Conservation (phyloP, 176 grass and related monocot species). For the Carex myosuroides region DNA sequence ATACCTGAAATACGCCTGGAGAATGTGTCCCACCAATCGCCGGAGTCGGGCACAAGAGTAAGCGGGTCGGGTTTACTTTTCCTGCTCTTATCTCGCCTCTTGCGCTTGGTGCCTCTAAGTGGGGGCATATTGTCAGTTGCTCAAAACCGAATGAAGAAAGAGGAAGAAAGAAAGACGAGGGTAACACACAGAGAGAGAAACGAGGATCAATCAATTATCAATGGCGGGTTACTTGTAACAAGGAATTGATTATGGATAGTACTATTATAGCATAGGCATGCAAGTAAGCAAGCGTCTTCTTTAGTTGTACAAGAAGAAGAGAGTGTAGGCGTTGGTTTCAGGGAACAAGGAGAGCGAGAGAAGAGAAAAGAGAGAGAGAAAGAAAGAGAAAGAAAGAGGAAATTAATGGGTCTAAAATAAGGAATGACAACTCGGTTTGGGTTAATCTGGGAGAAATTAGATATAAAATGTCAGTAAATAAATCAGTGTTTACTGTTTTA, state of each 20-base stretch:
- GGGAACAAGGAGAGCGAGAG: not conserved
- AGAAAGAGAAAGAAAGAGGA: not conserved
- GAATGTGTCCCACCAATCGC: slow-evolving; percentile 72
- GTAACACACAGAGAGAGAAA: not conserved
- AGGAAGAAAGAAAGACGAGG: too few species aligned
- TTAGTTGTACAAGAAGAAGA: not conserved
- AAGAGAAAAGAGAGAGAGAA: not conserved
- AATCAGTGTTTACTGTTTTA: not conserved
- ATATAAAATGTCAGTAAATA: too few species aligned
- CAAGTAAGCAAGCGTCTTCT: not conserved
- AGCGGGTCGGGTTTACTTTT: slow-evolving; percentile 24
- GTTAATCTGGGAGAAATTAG: not conserved
- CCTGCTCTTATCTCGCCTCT: slow-evolving; percentile 36
- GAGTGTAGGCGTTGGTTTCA: not conserved
- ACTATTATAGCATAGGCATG: not conserved
- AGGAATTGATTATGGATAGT: not conserved
- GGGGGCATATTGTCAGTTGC: slow-evolving; percentile 38
- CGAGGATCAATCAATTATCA: slow-evolving; percentile 29
- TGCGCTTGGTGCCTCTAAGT: slow-evolving; percentile 50
- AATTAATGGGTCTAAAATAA: not conserved
- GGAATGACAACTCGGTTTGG: not conserved
- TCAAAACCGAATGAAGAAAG: too few species aligned
- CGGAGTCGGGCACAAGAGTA: slow-evolving; percentile 7
- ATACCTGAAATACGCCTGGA: slow-evolving; percentile 61
- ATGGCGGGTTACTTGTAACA: not conserved